phyloP scores from a whole-genome alignment of 2,329 filamentous ascomycete genomes.

The Xylariaceae sp. region DNA sequence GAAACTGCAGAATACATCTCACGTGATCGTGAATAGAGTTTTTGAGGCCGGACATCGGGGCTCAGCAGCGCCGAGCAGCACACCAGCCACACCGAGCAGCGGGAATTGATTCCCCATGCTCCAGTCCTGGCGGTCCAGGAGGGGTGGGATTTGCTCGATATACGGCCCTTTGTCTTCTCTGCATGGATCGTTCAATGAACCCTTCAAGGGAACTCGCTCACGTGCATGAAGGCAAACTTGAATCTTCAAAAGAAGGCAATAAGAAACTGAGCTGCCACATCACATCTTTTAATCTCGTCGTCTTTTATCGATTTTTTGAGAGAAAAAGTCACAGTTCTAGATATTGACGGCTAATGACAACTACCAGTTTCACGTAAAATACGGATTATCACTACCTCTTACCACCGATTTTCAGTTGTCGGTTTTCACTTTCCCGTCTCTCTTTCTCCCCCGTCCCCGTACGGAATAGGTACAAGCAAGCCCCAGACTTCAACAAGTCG shows the following conservation, averaged over 20 bases:
- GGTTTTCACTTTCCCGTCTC: too few species aligned
- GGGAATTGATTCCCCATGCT: too few species aligned
- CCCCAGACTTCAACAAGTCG: background rate
- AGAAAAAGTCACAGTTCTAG: background rate
- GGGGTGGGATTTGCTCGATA: background rate
- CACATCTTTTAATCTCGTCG: background rate
- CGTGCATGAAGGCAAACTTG: background rate
- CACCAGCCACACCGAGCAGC: too few species aligned
- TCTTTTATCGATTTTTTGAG: background rate
- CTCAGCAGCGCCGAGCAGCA: too few species aligned
- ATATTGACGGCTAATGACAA: background rate
- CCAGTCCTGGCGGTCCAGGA: too few species aligned
- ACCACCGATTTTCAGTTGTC: background rate
- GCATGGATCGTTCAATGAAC: background rate
- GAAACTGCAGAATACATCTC: too few species aligned
- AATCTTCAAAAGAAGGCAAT: background rate
- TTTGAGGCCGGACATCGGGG: too few species aligned
- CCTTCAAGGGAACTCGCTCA: background rate
- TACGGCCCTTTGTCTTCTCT: background rate
- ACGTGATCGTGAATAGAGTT: too few species aligned
- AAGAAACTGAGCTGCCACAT: background rate
- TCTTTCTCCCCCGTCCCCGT: too few species aligned
- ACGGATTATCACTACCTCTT: background rate
- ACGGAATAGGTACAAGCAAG: background rate
- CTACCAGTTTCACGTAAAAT: background rate